Evolutionary conservation across 129 eudicot species (phyloP).

Genomic region (Flaveria brownii): DNA sequence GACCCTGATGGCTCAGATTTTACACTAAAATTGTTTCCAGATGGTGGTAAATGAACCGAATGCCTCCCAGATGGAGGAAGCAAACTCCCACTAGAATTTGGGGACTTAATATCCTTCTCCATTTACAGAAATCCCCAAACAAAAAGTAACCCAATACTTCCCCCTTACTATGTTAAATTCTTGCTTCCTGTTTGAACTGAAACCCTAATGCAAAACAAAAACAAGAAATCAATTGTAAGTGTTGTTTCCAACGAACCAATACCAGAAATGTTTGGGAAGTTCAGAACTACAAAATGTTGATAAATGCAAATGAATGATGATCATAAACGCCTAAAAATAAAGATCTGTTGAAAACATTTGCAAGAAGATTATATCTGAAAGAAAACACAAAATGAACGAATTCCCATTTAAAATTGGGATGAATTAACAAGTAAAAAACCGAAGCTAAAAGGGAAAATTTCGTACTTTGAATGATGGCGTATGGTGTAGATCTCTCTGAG

Average conservation of each 20-base stretch:
- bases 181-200: neutral
- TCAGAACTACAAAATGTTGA: too few species aligned
- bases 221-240: neutral
- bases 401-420: neutral
- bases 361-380: neutral
- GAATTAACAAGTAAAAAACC: neutral
- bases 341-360: neutral
- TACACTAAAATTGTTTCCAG: slow-evolving; percentile 37
- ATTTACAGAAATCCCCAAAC: slow-evolving; percentile 14
- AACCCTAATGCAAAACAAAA: neutral
- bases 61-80: slow-evolving; percentile 65
- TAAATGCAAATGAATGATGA: neutral
- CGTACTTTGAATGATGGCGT: neutral
- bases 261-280: too few species aligned
- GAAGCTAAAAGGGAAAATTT: neutral
- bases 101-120: slow-evolving; percentile 60
- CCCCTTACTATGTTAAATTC: neutral
- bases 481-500: neutral
- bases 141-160: too few species aligned
- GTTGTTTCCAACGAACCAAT: too few species aligned
- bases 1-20: slow-evolving; percentile 56
- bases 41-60: slow-evolving; percentile 36
- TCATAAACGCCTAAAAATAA: neutral
- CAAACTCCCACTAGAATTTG: slow-evolving; percentile 44
- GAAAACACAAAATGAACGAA: too few species aligned